phyloP scores from a whole-genome alignment of 108 stramenopile species.

The Asterionellopsis glacialis region DNA sequence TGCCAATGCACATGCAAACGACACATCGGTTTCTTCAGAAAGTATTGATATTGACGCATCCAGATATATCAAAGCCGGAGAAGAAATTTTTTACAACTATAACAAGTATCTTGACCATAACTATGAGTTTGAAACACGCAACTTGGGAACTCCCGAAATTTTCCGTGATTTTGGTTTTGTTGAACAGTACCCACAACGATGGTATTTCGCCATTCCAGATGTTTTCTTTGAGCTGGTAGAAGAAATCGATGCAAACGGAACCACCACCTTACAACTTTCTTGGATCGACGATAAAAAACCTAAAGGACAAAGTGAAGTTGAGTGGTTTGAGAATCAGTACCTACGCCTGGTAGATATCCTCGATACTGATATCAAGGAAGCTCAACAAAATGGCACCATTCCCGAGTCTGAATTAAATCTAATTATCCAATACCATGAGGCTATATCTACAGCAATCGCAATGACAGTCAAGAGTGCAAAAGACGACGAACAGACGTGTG shows the following conservation, averaged over 20 bases:
- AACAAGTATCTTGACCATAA: conserved; percentile 27
- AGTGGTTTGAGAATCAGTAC: conserved; percentile 27
- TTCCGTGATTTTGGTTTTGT: conserved; percentile 67
- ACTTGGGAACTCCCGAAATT: conserved; percentile 25
- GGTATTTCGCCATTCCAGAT: conserved; percentile 24
- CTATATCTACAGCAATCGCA: background rate
- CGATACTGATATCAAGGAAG: conserved; percentile 58
- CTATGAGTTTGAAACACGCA: background rate
- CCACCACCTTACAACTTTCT: background rate
- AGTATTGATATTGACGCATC: conserved; percentile 15
- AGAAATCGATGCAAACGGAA: background rate
- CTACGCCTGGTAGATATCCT: conserved; percentile 19
- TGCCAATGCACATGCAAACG: conserved; percentile 15
- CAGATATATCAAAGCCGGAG: conserved; percentile 44
- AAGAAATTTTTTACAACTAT: conserved; percentile 63
- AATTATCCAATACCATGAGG: conserved; percentile 2
- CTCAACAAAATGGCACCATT: conserved; percentile 33
- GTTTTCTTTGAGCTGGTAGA: conserved; percentile 27
- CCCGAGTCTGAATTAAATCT: background rate
- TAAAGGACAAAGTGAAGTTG: conserved; percentile 9
- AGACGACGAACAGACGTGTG: conserved; percentile 64
- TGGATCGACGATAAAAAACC: background rate
- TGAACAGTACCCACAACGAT: conserved; percentile 44
- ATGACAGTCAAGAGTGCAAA: conserved; percentile 31
- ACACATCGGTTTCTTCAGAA: conserved; percentile 19